These are phyloP conservation scores for Leccinellum rugosiceps DNA, from an alignment of 768 basidiomycete genomes.

Conservation along the genomic window DNA sequence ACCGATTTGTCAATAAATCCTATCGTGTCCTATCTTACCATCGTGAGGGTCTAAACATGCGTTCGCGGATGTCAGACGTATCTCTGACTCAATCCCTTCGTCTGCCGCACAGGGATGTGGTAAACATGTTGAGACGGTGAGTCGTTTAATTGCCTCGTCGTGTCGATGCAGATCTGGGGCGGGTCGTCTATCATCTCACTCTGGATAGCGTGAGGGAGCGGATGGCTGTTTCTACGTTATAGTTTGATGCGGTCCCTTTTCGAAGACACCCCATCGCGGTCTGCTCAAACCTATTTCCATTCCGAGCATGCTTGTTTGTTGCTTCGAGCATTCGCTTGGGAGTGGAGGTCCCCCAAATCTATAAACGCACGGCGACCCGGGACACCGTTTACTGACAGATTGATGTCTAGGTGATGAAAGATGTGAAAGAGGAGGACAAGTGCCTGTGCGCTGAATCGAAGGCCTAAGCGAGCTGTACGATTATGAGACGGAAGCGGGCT, in stretches of 20 bases:
- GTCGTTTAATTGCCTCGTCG: slow-evolving; percentile 25
- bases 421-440: slow-evolving; percentile 48
- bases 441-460: slow-evolving; percentile 39
- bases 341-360: slow-evolving; percentile 21
- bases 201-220: slow-evolving; percentile 5
- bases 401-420: slow-evolving; percentile 43
- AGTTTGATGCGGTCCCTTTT: slow-evolving; percentile 37
- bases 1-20: slow-evolving; percentile 7
- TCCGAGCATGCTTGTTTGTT: slow-evolving; percentile 1
- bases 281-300: slow-evolving; percentile 23
- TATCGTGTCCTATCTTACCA: not conserved
- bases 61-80: slow-evolving; percentile 18
- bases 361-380: slow-evolving; percentile 22
- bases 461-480: slow-evolving; percentile 15
- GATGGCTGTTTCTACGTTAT: slow-evolving; percentile 24
- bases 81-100: slow-evolving; percentile 3
- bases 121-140: slow-evolving; percentile 58
- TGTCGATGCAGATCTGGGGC: slow-evolving; percentile 15
- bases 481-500: slow-evolving; percentile 1
- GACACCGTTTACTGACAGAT: slow-evolving; percentile 25
- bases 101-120: slow-evolving; percentile 60
- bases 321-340: slow-evolving; percentile 23
- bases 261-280: slow-evolving; percentile 32
- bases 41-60: slow-evolving; percentile 8
- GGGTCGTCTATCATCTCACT: slow-evolving; percentile 11